Evolutionary conservation across 169 alveolate genomes (phyloP).

Genomic region (Eimeria sp.): DNA sequence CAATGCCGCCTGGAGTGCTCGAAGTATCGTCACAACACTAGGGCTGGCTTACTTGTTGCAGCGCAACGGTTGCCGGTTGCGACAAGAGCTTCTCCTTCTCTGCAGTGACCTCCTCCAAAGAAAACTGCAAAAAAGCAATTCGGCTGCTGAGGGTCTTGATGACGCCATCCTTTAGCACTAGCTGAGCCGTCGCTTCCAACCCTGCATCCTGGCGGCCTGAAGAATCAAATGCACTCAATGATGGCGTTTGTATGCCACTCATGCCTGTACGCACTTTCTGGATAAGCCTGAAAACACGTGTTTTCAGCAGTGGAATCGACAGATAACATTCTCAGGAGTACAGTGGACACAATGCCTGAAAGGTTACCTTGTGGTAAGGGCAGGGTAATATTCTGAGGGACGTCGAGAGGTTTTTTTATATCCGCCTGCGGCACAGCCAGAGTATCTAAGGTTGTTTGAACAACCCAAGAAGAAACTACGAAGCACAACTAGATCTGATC

Average conservation of each 20-base stretch:
- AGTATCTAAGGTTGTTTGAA: no score
- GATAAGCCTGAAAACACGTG: not conserved
- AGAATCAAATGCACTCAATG: not conserved
- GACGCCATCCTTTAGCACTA: slow-evolving; percentile 56
- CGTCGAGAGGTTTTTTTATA: slow-evolving; percentile 32
- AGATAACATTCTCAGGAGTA: not conserved
- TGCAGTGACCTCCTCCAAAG: slow-evolving; percentile 53
- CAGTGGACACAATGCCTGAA: no score
- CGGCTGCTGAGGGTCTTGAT: slow-evolving; percentile 55
- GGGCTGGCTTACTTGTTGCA: slow-evolving; percentile 14
- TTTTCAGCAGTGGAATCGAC: not conserved
- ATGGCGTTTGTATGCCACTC: not conserved
- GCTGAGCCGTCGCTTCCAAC: slow-evolving; percentile 37
- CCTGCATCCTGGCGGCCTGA: slow-evolving; percentile 64
- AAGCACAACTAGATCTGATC: not conserved
- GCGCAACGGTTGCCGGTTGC: slow-evolving; percentile 65
- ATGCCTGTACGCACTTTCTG: not conserved
- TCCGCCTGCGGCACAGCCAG: slow-evolving; percentile 39
- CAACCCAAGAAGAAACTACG: no score
- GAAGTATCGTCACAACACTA: not conserved
- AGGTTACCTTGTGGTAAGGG: slow-evolving; percentile 41
- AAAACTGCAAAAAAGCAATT: slow-evolving; percentile 31
- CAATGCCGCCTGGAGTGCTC: not conserved
- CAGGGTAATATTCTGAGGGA: not conserved
- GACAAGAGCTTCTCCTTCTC: slow-evolving; percentile 34